phyloP scores from a whole-genome alignment of 768 basidiomycete genomes.

The Suillus subalutaceus region DNA sequence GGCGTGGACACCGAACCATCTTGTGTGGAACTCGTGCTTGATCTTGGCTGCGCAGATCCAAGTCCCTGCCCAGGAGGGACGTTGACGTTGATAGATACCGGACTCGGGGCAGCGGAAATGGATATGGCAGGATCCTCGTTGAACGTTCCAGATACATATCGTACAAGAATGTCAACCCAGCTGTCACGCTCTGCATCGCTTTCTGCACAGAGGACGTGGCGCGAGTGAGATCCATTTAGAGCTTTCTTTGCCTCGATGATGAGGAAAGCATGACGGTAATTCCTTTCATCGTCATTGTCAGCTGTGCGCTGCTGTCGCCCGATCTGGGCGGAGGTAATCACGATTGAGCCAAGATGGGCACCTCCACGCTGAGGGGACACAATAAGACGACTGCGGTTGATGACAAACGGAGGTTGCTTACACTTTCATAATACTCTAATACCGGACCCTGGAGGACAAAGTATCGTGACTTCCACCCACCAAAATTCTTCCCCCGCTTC shows the following conservation, averaged over 20 bases:
- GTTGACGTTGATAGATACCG: conserved; percentile 28
- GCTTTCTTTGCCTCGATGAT: conserved; percentile 88
- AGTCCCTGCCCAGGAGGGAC: conserved; percentile 28
- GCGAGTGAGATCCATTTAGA: conserved; percentile 66
- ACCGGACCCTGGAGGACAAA: conserved; percentile 91
- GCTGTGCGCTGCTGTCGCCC: conserved; percentile 85
- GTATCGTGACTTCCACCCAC: conserved; percentile 96
- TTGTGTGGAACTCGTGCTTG: conserved; percentile 55
- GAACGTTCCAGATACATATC: conserved; percentile 82
- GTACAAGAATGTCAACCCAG: conserved; percentile 94
- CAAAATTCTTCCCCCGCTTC: conserved; percentile 96
- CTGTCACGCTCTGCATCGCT: conserved; percentile 91
- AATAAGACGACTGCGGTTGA: conserved; percentile 17
- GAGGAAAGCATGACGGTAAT: conserved; percentile 96
- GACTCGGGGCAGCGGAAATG: conserved; percentile 38
- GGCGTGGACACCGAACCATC: conserved; percentile 23
- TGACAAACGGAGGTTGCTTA: conserved; percentile 48
- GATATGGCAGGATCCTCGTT: conserved; percentile 64
- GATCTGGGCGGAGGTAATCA: conserved; percentile 91
- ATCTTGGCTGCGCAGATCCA: conserved; percentile 49
- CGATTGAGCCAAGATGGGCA: conserved; percentile 86
- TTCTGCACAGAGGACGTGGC: conserved; percentile 96
- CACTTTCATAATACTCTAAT: conserved; percentile 94
- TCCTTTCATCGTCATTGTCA: conserved; percentile 78
- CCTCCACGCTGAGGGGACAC: conserved; percentile 73